Evolutionary conservation across 306 rosid genomes (phyloP).

Genomic region (Vigna radiata): DNA sequence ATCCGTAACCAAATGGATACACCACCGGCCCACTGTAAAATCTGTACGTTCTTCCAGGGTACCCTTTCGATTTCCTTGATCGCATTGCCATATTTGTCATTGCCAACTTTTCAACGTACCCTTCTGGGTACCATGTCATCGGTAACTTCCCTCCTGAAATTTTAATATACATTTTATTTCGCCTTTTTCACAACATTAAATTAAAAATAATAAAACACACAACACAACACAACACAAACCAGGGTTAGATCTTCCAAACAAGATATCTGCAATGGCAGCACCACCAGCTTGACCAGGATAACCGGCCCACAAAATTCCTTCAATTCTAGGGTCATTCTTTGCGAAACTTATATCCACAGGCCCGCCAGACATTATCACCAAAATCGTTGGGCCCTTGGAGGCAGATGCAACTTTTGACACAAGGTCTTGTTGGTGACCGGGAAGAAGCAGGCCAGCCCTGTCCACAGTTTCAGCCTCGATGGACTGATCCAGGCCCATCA

Average conservation of each 20-base stretch:
- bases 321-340: conserved; percentile 58
- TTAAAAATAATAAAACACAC: too few relatives aligned
- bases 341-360: conserved; percentile 79
- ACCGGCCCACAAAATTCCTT: conserved; percentile 77
- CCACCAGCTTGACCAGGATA: conserved; percentile 93
- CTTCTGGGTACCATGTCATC: conserved; percentile 88
- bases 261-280: conserved; percentile 73
- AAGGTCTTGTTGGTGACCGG: conserved; percentile 81
- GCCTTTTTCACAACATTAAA: neutral
- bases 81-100: conserved; percentile 89
- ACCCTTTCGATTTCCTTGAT: conserved; percentile 48
- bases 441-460: conserved; percentile 65
- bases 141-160: conserved; percentile 79
- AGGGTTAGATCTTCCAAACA: conserved; percentile 69
- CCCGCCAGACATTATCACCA: conserved; percentile 87
- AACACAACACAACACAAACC: conserved; percentile 48
- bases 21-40: conserved; percentile 81
- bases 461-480: conserved; percentile 80
- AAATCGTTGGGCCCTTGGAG: conserved; percentile 67
- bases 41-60: conserved; percentile 86
- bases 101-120: conserved; percentile 61
- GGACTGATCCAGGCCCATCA: conserved; percentile 85
- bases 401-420: conserved; percentile 69
- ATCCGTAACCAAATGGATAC: conserved; percentile 79
- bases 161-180: neutral